Evolutionary conservation across 2,329 filamentous ascomycete genomes (phyloP).

Genomic region (Alternaria panax): DNA sequence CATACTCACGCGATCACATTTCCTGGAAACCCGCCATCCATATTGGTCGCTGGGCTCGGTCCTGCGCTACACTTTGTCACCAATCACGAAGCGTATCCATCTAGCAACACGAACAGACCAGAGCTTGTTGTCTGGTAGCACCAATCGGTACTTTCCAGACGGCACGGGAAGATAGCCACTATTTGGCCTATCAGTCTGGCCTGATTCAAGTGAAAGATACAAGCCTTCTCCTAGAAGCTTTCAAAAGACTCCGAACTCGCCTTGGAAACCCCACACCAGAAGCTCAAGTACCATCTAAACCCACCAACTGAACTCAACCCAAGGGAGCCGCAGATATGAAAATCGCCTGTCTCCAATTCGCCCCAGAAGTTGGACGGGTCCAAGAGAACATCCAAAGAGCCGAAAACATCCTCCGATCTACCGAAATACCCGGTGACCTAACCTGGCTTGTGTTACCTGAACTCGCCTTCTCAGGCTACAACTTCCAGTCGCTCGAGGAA

Average conservation of each 20-base stretch:
- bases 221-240: not conserved
- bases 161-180: not conserved
- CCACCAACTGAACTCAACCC: not conserved
- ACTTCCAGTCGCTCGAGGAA: slow-evolving; percentile 73
- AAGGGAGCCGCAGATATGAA: slow-evolving; percentile 58
- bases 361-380: slow-evolving; percentile 72
- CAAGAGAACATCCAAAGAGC: slow-evolving; percentile 74
- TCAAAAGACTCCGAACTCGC: not conserved
- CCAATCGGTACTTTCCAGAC: not conserved
- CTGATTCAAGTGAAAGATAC: slow-evolving; percentile 1
- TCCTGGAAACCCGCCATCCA: not conserved
- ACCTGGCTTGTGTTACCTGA: slow-evolving; percentile 79
- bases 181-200: slow-evolving; percentile 4
- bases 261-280: not conserved
- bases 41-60: slow-evolving; percentile 2
- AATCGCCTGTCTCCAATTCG: slow-evolving; percentile 75
- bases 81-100: slow-evolving; percentile 5
- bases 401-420: slow-evolving; percentile 66
- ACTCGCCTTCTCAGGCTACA: slow-evolving; percentile 82
- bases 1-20: not conserved
- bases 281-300: not conserved
- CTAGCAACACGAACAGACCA: not conserved
- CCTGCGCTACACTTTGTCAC: not conserved
- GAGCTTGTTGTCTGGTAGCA: not conserved
- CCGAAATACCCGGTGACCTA: slow-evolving; percentile 55